These are phyloP conservation scores for Amanita subjunquillea DNA, from an alignment of 768 basidiomycete species.

Conservation along the genomic window DNA sequence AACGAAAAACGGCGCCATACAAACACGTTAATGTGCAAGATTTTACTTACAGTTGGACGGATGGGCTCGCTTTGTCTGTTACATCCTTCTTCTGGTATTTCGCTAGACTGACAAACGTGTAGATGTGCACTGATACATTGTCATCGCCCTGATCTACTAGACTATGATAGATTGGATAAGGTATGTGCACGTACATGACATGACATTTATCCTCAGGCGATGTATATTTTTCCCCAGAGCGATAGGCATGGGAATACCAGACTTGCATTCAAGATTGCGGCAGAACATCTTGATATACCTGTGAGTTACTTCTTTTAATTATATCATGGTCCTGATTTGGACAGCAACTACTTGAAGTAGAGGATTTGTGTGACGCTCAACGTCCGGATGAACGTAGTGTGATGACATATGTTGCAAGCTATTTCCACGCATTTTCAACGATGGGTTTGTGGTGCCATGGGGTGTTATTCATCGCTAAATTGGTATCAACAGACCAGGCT, in stretches of 20 bases:
- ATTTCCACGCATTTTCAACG: conserved; percentile 95
- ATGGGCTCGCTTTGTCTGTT: conserved; percentile 88
- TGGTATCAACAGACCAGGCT: conserved; percentile 60
- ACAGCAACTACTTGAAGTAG: conserved; percentile 92
- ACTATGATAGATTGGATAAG: conserved; percentile 84
- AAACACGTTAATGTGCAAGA: conserved; percentile 89
- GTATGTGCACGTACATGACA: conserved; percentile 20
- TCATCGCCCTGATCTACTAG: conserved; percentile 91
- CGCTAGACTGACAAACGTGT: conserved; percentile 4
- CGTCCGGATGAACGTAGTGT: conserved; percentile 93
- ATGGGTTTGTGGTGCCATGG: conserved; percentile 54
- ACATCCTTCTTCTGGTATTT: conserved; percentile 5
- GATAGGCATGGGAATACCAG: conserved; percentile 78
- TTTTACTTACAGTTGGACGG: conserved; percentile 88
- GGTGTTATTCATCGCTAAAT: background rate
- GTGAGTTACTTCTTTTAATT: conserved; percentile 32
- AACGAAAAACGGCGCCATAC: conserved; percentile 89
- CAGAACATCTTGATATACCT: conserved; percentile 83
- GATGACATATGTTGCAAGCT: conserved; percentile 97
- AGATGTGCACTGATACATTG: conserved; percentile 97
- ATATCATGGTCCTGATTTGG: conserved; percentile 1
- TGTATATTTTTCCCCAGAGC: conserved; percentile 27
- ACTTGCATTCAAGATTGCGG: conserved; percentile 82
- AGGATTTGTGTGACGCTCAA: conserved; percentile 83
- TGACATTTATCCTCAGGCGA: background rate